These are phyloP conservation scores for Oryza glaberrima DNA, from an alignment of 176 grass and related monocot genomes.

Conservation along the genomic window DNA sequence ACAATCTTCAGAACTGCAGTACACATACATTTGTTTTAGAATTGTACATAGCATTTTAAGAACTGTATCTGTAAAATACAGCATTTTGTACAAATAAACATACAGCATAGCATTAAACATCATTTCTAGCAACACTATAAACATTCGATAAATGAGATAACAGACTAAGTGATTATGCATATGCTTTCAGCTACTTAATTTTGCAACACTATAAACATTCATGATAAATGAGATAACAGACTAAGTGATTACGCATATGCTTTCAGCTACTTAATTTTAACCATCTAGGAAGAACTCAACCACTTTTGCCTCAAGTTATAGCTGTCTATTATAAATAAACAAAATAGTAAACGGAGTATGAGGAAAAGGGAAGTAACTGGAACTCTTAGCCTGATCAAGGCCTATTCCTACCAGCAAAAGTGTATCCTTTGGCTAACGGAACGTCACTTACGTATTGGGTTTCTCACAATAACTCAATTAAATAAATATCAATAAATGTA, in stretches of 20 bases:
- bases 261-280: neutral
- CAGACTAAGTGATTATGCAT: neutral
- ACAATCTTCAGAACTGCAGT: constrained; percentile 93
- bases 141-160: neutral
- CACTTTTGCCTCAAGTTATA: neutral
- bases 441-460: neutral
- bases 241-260: neutral
- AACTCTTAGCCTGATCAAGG: neutral
- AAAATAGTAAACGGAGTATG: neutral
- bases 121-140: neutral
- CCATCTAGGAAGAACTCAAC: neutral
- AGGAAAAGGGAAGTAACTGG: neutral
- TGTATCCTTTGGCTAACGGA: neutral
- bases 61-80: neutral
- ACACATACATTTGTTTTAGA: constrained; percentile 31
- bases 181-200: neutral
- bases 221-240: neutral
- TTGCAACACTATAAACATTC: neutral
- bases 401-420: neutral
- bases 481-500: constrained; percentile 8
- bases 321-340: constrained; percentile 11
- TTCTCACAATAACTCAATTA: neutral
- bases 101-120: neutral
- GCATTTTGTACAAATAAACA: neutral
- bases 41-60: constrained; percentile 7